Evolutionary conservation across 257 asterid genomes (phyloP), one percentile per base, ranked within the genome.

Genomic region (Solanum tacnaense): DNA sequence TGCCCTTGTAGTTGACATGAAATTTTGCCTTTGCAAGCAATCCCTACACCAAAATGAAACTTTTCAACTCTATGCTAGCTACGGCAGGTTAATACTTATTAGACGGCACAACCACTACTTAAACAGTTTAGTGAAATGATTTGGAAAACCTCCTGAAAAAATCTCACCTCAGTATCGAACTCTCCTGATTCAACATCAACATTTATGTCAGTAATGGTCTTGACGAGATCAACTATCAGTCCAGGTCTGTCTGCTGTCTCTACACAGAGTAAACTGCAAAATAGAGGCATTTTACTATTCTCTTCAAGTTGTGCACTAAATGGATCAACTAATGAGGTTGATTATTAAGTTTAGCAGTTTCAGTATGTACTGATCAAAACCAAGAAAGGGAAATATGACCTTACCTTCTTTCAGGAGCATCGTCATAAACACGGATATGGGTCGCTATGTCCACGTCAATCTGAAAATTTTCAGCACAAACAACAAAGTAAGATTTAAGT

Each of bases 241-340:
- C 99, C 99, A 20, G 99, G 98, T 21, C 98, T 96, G 88, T 97
- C 99, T 8, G 95, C 96, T 41, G 99, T 88, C 91, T 97, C 99
- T 68, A 97, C 94, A 21, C 29, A 76, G 44, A 97, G 98, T 92
- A 95, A 93, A 92, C 99, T 97, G 99, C 93, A 90, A 87, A 5
- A 86, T 20, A 44, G 44, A 72, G 2, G 49, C 46, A 29, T 68
- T 81, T 79, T 44, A 27, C 10, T 44, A 15, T 41, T 78, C 36
- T 41, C 85, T 79, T 68, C 11, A 16, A 46, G 39, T 81, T 27
- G 67, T 29, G 13, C 18, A 44, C 18, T 9, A 13, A 46, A 46
- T 46, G 38, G 38, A 81, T 81, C 10, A 46, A 62, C 44, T n/a
- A 78, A 41, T 25, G 25, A 3, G 84, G 36, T 41, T 78, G 65